Conservation (phyloP, 2,329 filamentous ascomycete genomes). For the Penicillium italicum region DNA sequence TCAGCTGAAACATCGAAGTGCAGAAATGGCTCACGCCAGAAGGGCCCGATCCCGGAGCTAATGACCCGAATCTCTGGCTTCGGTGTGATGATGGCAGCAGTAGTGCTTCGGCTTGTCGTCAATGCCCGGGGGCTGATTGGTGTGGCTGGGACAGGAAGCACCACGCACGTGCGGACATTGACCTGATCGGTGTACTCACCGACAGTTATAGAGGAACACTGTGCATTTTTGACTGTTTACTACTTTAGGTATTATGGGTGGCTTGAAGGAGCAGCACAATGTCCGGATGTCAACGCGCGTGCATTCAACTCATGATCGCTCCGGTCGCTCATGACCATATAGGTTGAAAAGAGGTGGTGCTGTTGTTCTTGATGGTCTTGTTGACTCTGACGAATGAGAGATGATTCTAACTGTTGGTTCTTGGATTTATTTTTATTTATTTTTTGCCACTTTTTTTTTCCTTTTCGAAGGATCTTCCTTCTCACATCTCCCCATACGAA, state of each 20-base stretch:
- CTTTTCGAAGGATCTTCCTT: neutral
- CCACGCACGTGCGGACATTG: neutral
- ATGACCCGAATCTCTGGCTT: slow-evolving; percentile 8
- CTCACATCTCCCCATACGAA: neutral
- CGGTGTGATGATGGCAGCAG: slow-evolving; percentile 11
- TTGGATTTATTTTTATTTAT: neutral
- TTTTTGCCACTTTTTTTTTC: neutral
- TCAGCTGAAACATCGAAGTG: neutral
- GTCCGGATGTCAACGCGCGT: neutral
- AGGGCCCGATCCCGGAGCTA: slow-evolving; percentile 9
- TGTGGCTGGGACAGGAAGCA: neutral
- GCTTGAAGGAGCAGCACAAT: neutral
- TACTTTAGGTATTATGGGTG: neutral
- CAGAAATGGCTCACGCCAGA: slow-evolving; percentile 4
- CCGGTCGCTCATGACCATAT: neutral
- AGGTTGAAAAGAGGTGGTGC: neutral
- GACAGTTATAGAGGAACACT: neutral
- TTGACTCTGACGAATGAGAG: neutral
- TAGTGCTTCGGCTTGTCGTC: slow-evolving; percentile 5
- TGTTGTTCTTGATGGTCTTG: neutral
- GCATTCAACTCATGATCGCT: neutral
- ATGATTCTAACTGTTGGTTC: slow-evolving; percentile 1
- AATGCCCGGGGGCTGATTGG: slow-evolving; percentile 6
- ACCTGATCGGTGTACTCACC: slow-evolving; percentile 1
- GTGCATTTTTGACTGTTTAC: neutral